Evolutionary conservation across 108 stramenopile species (phyloP).

Genomic region (Parmales sp.): DNA sequence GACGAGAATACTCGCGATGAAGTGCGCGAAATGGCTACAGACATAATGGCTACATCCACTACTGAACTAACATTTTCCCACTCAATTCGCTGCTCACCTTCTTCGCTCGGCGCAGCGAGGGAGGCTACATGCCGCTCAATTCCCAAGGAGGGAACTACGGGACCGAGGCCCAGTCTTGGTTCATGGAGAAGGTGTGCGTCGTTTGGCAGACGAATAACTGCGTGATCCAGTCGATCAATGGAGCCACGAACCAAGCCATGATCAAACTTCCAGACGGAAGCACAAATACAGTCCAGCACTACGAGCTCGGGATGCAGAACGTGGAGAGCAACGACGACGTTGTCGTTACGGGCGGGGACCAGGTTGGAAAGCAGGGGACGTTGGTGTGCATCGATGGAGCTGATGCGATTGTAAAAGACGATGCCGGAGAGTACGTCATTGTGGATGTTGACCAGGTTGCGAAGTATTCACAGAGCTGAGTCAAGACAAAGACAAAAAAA

Average conservation of each 20-base stretch:
- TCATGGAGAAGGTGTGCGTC: slow-evolving; percentile 82
- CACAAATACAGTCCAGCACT: background rate
- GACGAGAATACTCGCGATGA: no score
- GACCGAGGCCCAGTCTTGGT: slow-evolving; percentile 68
- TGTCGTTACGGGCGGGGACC: slow-evolving; percentile 72
- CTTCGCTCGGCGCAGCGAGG: background rate
- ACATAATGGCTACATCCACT: no score
- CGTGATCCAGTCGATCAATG: background rate
- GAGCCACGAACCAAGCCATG: background rate
- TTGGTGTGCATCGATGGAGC: slow-evolving; percentile 80
- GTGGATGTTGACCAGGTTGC: slow-evolving; percentile 76
- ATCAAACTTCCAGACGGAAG: background rate
- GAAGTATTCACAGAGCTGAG: no score
- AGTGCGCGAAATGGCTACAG: no score
- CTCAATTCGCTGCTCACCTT: background rate
- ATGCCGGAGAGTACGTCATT: slow-evolving; percentile 82
- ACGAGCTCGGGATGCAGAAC: background rate
- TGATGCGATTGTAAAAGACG: slow-evolving; percentile 76
- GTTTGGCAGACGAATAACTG: background rate
- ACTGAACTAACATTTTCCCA: no score
- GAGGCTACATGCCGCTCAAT: background rate
- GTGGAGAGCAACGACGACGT: slow-evolving; percentile 78
- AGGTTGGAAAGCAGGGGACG: slow-evolving; percentile 77
- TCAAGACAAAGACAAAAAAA: no score
- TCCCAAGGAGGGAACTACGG: background rate